These are phyloP conservation scores for Kwoniella sp. DNA, from an alignment of 768 basidiomycete genomes.

Conservation along the genomic window DNA sequence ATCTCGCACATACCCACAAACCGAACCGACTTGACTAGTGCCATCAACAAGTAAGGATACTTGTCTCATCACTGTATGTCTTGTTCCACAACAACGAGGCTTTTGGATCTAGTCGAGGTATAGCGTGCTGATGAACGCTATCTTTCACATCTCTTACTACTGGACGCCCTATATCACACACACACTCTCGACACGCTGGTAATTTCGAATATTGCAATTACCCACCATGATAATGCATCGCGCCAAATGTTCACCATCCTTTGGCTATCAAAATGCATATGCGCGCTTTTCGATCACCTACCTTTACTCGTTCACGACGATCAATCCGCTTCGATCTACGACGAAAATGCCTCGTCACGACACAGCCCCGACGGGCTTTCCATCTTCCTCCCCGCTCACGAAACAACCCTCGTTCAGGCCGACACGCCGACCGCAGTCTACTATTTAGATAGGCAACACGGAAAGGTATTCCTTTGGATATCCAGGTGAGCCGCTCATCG, in stretches of 20 bases:
- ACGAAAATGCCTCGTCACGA: not conserved
- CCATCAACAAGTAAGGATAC: not conserved
- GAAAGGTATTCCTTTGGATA: not conserved
- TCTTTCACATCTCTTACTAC: not conserved
- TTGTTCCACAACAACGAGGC: conserved; percentile 1
- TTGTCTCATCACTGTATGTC: not conserved
- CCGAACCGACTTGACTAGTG: not conserved
- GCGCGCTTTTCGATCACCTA: conserved; percentile 8
- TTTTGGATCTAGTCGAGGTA: not conserved
- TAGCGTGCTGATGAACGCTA: not conserved
- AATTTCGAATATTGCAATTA: not conserved
- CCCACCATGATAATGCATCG: not conserved
- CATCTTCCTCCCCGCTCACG: not conserved
- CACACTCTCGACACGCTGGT: not conserved
- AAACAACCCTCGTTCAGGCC: not conserved
- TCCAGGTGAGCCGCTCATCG: conserved; percentile 4
- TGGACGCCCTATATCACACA: not conserved
- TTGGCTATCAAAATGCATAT: not conserved
- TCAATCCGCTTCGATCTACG: conserved; percentile 13
- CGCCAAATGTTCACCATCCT: not conserved
- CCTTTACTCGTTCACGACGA: conserved; percentile 1
- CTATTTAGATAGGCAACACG: not conserved
- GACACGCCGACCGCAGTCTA: not conserved
- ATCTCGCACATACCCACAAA: no score
- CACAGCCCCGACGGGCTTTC: not conserved